Conservation (phyloP, 495 filamentous ascomycete species). For the Penicillium malachiteum region DNA sequence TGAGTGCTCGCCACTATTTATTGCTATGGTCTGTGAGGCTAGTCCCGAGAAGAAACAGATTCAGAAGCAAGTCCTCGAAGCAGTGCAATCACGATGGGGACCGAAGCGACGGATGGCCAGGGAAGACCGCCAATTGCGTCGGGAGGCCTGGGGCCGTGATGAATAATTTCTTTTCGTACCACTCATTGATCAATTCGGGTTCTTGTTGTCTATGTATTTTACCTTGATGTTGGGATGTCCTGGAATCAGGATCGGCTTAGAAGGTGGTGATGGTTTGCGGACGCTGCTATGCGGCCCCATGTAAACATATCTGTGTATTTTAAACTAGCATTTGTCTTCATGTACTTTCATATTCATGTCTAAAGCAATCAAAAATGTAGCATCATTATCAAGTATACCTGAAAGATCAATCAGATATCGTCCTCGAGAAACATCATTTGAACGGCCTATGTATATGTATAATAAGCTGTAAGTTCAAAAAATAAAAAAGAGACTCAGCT, state of each 20-base stretch:
- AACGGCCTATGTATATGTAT: too few species aligned
- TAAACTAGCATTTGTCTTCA: slow-evolving; percentile 19
- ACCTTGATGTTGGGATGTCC: not conserved
- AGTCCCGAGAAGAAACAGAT: slow-evolving; percentile 47
- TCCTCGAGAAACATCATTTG: too few species aligned
- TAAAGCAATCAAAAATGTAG: not conserved
- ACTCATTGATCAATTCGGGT: not conserved
- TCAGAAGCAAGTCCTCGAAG: slow-evolving; percentile 57
- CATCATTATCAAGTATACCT: too few species aligned
- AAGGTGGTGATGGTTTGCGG: not conserved
- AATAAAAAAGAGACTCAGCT: too few species aligned
- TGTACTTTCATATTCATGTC: slow-evolving; percentile 16
- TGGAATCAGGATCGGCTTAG: too few species aligned
- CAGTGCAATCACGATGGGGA: slow-evolving; percentile 71
- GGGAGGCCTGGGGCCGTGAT: slow-evolving; percentile 55
- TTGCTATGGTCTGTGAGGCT: slow-evolving; percentile 55
- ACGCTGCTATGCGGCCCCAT: slow-evolving; percentile 5
- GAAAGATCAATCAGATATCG: too few species aligned
- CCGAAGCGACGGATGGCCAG: slow-evolving; percentile 65
- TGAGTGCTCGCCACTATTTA: slow-evolving; percentile 73
- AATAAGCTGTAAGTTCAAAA: too few species aligned
- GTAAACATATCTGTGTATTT: slow-evolving; percentile 25
- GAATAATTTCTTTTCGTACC: slow-evolving; percentile 25
- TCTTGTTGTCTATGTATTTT: not conserved
- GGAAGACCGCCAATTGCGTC: slow-evolving; percentile 70